These are phyloP conservation scores for Chamaenerion angustifolium DNA, from an alignment of 345 rosid species.

Conservation along the genomic window DNA sequence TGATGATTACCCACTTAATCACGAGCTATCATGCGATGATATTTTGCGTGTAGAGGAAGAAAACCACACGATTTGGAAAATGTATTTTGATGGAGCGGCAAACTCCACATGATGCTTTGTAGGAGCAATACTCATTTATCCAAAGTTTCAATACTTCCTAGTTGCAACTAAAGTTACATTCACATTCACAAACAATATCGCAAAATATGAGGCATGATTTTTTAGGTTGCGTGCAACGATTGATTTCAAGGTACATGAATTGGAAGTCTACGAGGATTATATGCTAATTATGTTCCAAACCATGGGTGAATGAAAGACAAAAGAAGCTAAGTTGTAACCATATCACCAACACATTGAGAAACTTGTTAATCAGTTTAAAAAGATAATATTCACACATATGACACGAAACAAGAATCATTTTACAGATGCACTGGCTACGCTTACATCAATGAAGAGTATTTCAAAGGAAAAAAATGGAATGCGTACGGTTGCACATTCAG, in stretches of 20 bases:
- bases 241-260: not conserved
- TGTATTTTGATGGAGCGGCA: not conserved
- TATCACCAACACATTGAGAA: too few relatives aligned
- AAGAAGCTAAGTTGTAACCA: not conserved
- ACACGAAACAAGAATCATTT: too few relatives aligned
- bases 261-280: not conserved
- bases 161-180: too few relatives aligned
- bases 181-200: too few relatives aligned
- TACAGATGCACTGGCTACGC: not conserved
- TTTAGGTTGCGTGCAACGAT: not conserved
- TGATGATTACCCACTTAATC: too few relatives aligned
- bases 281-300: not conserved
- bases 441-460: not conserved
- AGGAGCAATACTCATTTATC: not conserved
- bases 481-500: not conserved
- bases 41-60: too few relatives aligned
- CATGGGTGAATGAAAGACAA: not conserved
- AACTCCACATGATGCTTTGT: not conserved
- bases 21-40: too few relatives aligned
- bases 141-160: too few relatives aligned
- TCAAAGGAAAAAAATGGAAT: not conserved
- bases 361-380: too few relatives aligned
- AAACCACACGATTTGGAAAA: too few relatives aligned
- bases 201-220: not conserved
- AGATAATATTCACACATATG: too few relatives aligned